Evolutionary conservation across 495 filamentous ascomycete genomes (phyloP).

Genomic region (Podospora bellae-mahoneyi): DNA sequence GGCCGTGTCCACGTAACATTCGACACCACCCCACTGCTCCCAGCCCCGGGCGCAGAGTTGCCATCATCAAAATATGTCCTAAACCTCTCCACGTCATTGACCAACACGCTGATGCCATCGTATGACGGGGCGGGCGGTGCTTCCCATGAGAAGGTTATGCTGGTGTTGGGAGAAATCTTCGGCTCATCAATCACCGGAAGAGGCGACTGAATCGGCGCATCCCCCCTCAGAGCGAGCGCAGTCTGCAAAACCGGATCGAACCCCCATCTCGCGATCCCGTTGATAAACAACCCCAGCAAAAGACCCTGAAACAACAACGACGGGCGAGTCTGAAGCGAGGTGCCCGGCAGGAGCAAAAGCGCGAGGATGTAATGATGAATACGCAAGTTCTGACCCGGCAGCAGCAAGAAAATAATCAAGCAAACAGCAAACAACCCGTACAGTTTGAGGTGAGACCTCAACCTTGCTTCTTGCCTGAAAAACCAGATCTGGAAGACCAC

Average conservation of each 20-base stretch:
- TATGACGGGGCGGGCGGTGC: conserved; percentile 54
- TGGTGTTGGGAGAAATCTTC: conserved; percentile 33
- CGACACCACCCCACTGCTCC: conserved; percentile 10
- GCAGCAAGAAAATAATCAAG: conserved; percentile 59
- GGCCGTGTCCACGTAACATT: conserved; percentile 47
- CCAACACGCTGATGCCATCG: conserved; percentile 80
- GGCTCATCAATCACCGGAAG: conserved; percentile 60
- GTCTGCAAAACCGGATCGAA: conserved; percentile 89
- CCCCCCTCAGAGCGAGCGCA: conserved; percentile 61
- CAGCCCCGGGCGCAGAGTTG: conserved; percentile 25
- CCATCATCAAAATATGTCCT: conserved; percentile 54
- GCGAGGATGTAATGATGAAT: conserved; percentile 97
- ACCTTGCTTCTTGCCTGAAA: conserved; percentile 66
- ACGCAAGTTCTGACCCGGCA: conserved; percentile 76
- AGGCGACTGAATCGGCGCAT: conserved; percentile 61
- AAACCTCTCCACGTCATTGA: conserved; percentile 92
- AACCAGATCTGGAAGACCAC: conserved; percentile 64
- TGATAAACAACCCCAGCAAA: conserved; percentile 86
- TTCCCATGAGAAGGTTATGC: conserved; percentile 55
- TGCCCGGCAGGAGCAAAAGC: conserved; percentile 75
- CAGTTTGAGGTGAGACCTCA: conserved; percentile 65
- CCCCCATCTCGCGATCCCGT: conserved; percentile 89
- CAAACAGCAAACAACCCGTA: conserved; percentile 59
- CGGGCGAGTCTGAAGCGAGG: conserved; percentile 75
- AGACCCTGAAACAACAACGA: conserved; percentile 80